phyloP scores from a whole-genome alignment of 163 green algal species.

The Chlorella variabilis region DNA sequence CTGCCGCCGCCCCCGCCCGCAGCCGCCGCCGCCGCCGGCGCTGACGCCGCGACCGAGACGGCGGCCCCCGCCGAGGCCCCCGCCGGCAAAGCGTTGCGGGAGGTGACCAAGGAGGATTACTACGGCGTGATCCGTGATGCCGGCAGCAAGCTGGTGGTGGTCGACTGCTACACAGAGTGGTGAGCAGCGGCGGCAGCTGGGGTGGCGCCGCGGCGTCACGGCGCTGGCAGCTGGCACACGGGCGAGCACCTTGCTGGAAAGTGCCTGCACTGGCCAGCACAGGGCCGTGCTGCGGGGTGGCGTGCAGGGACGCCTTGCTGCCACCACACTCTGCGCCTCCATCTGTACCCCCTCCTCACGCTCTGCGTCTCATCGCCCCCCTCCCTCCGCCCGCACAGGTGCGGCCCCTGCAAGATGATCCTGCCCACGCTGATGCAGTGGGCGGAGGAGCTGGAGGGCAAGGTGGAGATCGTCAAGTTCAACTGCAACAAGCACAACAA shows the following conservation, averaged over 20 bases:
- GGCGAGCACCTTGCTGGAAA: no score
- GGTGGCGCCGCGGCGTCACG: no score
- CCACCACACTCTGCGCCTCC: no score
- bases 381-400: conserved; percentile 38
- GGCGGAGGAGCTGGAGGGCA: conserved; percentile 48
- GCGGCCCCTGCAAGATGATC: conserved; percentile 88
- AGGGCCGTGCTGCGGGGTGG: no score
- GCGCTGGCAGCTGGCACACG: no score
- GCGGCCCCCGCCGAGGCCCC: neutral
- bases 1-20: neutral
- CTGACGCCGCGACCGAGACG: neutral
- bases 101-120: conserved; percentile 57
- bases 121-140: conserved; percentile 44
- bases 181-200: neutral
- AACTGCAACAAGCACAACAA: conserved; percentile 88
- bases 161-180: conserved; percentile 84
- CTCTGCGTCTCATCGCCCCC: no score
- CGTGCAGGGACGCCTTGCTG: no score
- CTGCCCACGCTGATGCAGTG: conserved; percentile 71
- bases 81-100: conserved; percentile 37
- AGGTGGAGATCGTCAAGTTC: conserved; percentile 72
- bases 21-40: neutral
- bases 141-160: conserved; percentile 64
- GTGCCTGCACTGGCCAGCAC: no score
- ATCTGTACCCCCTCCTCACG: no score